Base-by-base conservation (phyloP, 306 rosid genomes). In the Arachis hypogaea region DNA sequence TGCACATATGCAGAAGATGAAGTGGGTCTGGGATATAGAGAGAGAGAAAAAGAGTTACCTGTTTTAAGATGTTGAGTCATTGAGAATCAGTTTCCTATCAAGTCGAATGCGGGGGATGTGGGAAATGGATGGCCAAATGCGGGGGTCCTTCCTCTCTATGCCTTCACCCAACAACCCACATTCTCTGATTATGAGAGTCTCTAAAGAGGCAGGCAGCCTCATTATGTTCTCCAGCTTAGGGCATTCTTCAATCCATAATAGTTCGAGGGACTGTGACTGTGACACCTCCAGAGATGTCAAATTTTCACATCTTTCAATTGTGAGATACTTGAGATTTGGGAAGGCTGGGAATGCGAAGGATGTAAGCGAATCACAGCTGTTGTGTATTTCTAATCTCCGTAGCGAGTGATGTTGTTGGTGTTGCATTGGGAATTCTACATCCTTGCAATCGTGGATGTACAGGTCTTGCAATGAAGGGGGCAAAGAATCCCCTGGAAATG, bases 171-270 rank as follows among this genome's bases (percentile, higher is more conserved):
- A 33, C 38, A 33, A 33, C 38, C 3, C 3, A 4, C 38, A 33
- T 3, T 33, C 2, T 0, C 0, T 3, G 38, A 33, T 33, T 1
- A 0, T 1, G 38, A 33, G 38, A 1, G 1, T 0, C 3, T 3
- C 0, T 3, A 33, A 33, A 33, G 38, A 33, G 38, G 38, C 38
- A 33, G 38, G 38, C 38, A 33, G 4, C 4, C 38, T 0, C 2
- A 33, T 2, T 33, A 33, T 33, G 4, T 33, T 33, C 38, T 33
- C 38, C 38, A 33, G 38, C 38, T 33, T 33, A 33, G 38, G 4
- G 38, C 38, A 33, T 0, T 33, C 4, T 2, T 1, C 1, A 33
- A 33, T 4, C 3, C 0, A 2, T 3, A 33, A 33, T 0, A 1
- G 0, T 33, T 2, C 2, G 4, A 33, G 55, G 0, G 16, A 49